These are phyloP conservation scores for Ustilago trichophora DNA, from an alignment of 1,284 basidiomycete species.

Conservation along the genomic window DNA sequence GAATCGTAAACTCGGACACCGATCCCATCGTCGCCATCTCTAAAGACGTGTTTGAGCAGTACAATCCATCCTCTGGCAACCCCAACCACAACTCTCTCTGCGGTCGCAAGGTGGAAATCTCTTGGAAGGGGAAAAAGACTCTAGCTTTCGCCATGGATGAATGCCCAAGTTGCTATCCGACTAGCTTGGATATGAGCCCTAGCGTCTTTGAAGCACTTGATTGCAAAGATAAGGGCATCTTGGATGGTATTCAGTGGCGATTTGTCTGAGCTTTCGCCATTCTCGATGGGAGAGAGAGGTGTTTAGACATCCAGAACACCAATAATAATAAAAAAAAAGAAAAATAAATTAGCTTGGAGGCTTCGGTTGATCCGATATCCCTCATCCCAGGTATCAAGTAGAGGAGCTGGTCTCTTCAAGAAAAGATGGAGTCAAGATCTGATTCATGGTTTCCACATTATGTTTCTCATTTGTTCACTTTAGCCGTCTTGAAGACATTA, in stretches of 20 bases:
- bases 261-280: slow-evolving; percentile 12
- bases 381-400: too few species aligned
- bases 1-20: slow-evolving; percentile 21
- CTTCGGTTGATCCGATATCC: too few species aligned
- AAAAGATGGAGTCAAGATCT: too few species aligned
- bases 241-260: slow-evolving; percentile 49
- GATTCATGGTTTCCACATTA: too few species aligned
- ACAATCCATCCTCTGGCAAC: slow-evolving; percentile 32
- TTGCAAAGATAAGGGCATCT: slow-evolving; percentile 33
- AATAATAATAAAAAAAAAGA: not conserved
- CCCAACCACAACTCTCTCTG: slow-evolving; percentile 68
- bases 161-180: slow-evolving; percentile 77
- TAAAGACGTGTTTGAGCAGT: slow-evolving; percentile 42
- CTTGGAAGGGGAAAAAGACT: slow-evolving; percentile 69
- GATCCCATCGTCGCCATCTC: slow-evolving; percentile 51
- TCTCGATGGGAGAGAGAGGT: not conserved
- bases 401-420: too few species aligned
- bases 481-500: too few species aligned
- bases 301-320: too few species aligned
- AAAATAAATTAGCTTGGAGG: too few species aligned
- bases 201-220: slow-evolving; percentile 73
- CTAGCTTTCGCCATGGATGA: slow-evolving; percentile 74
- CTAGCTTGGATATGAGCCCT: slow-evolving; percentile 78
- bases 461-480: too few species aligned
- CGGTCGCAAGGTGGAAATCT: slow-evolving; percentile 74